Base-by-base conservation (phyloP, 192 early-diverging fungal species). In the Chytriomyces sp. region DNA sequence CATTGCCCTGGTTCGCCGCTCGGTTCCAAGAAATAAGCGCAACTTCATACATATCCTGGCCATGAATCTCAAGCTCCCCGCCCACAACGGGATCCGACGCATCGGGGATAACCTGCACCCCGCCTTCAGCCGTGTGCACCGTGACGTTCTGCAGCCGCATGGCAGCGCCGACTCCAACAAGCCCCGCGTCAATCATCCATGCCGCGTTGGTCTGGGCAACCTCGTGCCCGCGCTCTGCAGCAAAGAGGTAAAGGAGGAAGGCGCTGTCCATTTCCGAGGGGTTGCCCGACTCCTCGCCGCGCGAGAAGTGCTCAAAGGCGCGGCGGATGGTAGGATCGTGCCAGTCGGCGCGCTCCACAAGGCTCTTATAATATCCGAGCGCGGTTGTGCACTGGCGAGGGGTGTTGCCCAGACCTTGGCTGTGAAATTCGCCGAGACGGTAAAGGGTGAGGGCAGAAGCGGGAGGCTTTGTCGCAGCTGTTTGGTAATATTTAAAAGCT, bases 21-120 rank as follows among this genome's bases (percentile, higher is more conserved):
- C 97, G 88, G 39, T 91, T 94, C 95, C 95, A 99, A 71, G 95
- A 91, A 19, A 89, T 86, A 38, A 96, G 76, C 2, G 95, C 94
- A 38, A 90, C 80, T 63, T 88, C 83, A 39, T 76, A 83, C 59
- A 71, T 76, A 68, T 77, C 88, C 65, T 19, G 71, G 32, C 44
- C 34, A n/a, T 60, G 38, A n/a, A 52, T 26, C 14, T 53, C 31
- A 31, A 54, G 26, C 25, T 17, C 71, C n/a, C 71, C 71, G 19
- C 52, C 65, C 36, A 56, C 52, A 37, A 56, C 28, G 8, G 41
- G 63, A 32, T 65, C 63, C 14, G 10, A 17, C 12, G 6, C 6
- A 2, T 68, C 65, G 2, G 44, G 17, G n/a, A n/a, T n/a, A 19
- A 34, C 25, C 10, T 30, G 6, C 49, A 22, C 49, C 14, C 33